Conservation (phyloP, 2,329 filamentous ascomycete genomes). For the Pseudogymnoascus pannorum region DNA sequence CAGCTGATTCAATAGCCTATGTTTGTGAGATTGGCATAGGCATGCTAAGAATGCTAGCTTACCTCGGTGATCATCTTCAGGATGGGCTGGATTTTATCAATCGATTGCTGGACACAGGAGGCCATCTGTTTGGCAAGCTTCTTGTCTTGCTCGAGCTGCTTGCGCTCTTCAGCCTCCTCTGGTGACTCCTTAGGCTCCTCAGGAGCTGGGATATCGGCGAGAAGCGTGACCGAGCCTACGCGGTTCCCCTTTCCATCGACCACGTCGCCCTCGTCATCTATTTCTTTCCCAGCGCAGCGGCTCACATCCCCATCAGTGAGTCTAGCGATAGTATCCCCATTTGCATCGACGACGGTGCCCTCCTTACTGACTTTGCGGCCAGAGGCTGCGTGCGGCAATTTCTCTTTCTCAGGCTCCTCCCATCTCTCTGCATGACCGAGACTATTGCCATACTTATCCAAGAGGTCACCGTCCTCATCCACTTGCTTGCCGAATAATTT, state of each 20-base stretch:
- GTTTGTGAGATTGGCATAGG: constrained; percentile 20
- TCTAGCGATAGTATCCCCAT: constrained; percentile 56
- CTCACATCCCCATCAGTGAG: constrained; percentile 60
- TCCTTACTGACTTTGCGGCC: constrained; percentile 51
- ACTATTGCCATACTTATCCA: constrained; percentile 64
- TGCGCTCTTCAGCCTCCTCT: constrained; percentile 49
- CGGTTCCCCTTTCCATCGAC: constrained; percentile 60
- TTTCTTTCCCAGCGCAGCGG: constrained; percentile 59
- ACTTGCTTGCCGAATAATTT: constrained; percentile 64
- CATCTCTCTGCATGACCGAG: constrained; percentile 53
- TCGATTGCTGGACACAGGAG: constrained; percentile 64
- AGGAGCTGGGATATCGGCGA: constrained; percentile 49
- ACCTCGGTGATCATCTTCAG: constrained; percentile 80
- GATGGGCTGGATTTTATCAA: constrained; percentile 78
- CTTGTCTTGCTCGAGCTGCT: constrained; percentile 57
- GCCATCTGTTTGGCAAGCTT: constrained; percentile 74
- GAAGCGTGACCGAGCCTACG: constrained; percentile 60
- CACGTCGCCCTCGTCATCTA: constrained; percentile 65
- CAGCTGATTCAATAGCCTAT: constrained; percentile 69
- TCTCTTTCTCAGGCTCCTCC: constrained; percentile 42
- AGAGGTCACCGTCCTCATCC: constrained; percentile 75
- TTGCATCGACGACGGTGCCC: constrained; percentile 51
- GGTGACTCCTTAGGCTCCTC: constrained; percentile 47
- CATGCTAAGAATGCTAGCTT: constrained; percentile 31
- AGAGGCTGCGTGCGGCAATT: constrained; percentile 43